phyloP scores from a whole-genome alignment of 495 filamentous ascomycete species.

The Choiromyces venosus region DNA sequence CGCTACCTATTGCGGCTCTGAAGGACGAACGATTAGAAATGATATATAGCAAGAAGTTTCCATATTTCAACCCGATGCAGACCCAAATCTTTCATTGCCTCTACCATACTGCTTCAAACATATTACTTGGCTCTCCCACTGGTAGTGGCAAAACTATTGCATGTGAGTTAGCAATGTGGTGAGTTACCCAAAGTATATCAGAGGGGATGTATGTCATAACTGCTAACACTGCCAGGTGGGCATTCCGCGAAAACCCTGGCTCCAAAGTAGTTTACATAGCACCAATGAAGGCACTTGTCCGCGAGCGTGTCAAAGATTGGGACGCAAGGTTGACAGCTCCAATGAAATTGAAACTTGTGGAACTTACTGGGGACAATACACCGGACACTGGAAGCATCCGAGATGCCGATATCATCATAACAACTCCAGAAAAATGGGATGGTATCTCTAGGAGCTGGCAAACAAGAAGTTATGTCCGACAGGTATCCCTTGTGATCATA shows the following conservation, averaged over 20 bases:
- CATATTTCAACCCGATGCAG: conserved; percentile 99
- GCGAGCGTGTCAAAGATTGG: conserved; percentile 96
- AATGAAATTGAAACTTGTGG: conserved; percentile 86
- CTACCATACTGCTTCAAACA: conserved; percentile 85
- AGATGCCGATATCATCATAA: conserved; percentile 96
- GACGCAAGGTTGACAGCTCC: conserved; percentile 70
- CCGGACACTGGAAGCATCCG: conserved; percentile 91
- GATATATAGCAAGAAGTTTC: conserved; percentile 79
- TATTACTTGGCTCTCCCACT: conserved; percentile 92
- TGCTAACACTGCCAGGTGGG: conserved; percentile 52
- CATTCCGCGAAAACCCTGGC: conserved; percentile 88
- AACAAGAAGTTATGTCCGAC: conserved; percentile 87
- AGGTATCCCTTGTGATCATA: conserved; percentile 95
- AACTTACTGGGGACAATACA: conserved; percentile 96
- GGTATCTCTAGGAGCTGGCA: conserved; percentile 98
- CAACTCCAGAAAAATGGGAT: conserved; percentile 98
- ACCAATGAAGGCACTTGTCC: conserved; percentile 97
- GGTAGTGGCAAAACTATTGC: conserved; percentile 97
- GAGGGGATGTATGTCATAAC: neutral
- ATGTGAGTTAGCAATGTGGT: conserved; percentile 96
- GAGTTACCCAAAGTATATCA: neutral
- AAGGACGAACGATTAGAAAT: conserved; percentile 83
- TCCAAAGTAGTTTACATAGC: conserved; percentile 99
- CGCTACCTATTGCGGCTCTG: conserved; percentile 77
- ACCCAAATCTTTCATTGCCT: conserved; percentile 95